Evolutionary conservation across 1,139 yeast genomes (phyloP), one percentile per base, ranked within the genome.

Genomic region (Zygosaccharomyces pseudobailii): DNA sequence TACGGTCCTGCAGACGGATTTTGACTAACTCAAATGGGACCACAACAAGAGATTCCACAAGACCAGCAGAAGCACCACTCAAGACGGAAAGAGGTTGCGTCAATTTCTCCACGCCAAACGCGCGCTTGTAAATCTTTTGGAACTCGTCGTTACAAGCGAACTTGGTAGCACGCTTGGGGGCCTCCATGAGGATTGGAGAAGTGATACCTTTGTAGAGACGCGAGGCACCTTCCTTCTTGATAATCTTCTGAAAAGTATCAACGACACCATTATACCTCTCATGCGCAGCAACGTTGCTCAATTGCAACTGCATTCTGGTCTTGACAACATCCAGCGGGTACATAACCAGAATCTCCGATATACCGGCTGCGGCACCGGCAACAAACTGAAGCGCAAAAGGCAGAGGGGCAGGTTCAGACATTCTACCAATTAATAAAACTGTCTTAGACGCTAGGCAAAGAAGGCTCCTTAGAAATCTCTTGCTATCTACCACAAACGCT

Each of bases 11-110:
- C 63, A 94, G 77, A 72, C 95, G 80, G 67, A 92, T 92, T 66
- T 78, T 78, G 52, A 78, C 79, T 67, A 92, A 78, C 71, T 92
- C 98, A 63, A 92, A 92, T 17, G 98, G 98, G 41, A 92, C 97
- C 50, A 92, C 97, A 45, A 92, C 96, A 65, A 89, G 87, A 4
- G 96, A 81, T 70, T 92, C 98, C 45, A 95, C 85, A 40, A 96
- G 95, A 72, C 98, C 98, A 13, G 98, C 97, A 51, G 96, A 87
- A 33, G 97, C 97, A 71, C 98, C 99, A 45, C 97, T 87, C 62
- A 92, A 75, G 48, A 92, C 73, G 5, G 97, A 89, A 62, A 92
- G 74, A 10, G 87, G 80, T 71, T 90, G 97, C 54, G 76, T 86
- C 80, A 87, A 79, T 55, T 78, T 71, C 23, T 74, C 68, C 44